Base-by-base conservation (phyloP, 352 stramenopile species). In the Phytopythium mirpurense region DNA sequence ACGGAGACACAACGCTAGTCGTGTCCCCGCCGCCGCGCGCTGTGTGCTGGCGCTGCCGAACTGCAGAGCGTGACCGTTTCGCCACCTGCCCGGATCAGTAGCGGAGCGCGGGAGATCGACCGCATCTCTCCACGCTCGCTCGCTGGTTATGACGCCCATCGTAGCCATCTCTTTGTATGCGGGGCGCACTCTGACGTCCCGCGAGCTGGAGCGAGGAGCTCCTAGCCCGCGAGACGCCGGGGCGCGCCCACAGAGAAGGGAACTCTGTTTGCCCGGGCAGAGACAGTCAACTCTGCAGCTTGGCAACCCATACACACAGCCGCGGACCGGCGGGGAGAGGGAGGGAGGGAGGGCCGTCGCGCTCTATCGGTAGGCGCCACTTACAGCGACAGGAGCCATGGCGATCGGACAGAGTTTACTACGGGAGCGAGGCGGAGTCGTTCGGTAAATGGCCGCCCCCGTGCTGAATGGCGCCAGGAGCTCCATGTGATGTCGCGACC, bases 241-340 rank as follows among this genome's bases (percentile, higher is more conserved):
- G 18, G 35, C 56, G 57, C n/a, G 65, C 65, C 78, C 72, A 87
- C 83, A 94, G 79, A 92, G 79, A 94, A 91, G 74, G 75, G 68
- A 86, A 92, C 83, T 92, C 83, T 93, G 83, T 85, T 77, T 89
- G 80, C 80, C 76, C 78, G 76, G 82, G 76, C 78, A 89, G 76
- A 91, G 74, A 88, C 86, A 67, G 76, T 68, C 55, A 65, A 72
- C 78, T 91, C 81, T 89, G 77, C 81, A 91, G 81, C 81, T 86
- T 74, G 76, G 80, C 80, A 90, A 88, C 77, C 81, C 68, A 85
- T 78, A 68, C 62, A 68, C 56, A 52, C 59, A 26, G 46, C 59
- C 47, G n/a, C n/a, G 29, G 43, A 54, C 43, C 8, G 24, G 35
- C 27, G n/a, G 26, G 42, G 34, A n/a, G n/a, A 45, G 4, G 53